A percentile compares a stretch with the other conserved stretches of the same genome.
Conservation (phyloP, 164 flowering plant genomes). For the Dillenia turbinata region DNA sequence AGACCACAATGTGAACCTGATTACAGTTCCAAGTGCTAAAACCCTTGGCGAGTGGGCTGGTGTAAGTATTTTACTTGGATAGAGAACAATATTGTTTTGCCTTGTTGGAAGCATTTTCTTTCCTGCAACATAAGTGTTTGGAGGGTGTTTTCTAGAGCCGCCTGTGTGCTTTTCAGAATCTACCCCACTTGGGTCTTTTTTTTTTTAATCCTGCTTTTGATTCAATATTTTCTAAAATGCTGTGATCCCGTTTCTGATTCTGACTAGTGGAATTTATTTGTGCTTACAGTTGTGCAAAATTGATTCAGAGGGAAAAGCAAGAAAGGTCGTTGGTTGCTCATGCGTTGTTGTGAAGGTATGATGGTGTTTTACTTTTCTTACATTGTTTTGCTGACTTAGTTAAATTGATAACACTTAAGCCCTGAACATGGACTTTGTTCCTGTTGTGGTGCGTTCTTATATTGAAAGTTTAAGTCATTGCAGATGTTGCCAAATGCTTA, state of each 20-base stretch:
- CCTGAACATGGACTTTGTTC: too few species aligned
- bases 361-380: not conserved
- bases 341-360: constrained; percentile 76
- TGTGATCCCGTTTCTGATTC: not conserved
- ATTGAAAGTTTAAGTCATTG: too few species aligned
- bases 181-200: not conserved
- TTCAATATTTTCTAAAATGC: not conserved
- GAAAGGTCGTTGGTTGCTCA: constrained; percentile 81
- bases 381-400: too few species aligned
- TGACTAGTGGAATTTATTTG: not conserved
- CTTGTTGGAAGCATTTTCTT: not conserved
- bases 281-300: constrained; percentile 71
- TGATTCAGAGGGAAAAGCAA: constrained; percentile 81
- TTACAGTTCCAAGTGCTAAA: constrained; percentile 72
- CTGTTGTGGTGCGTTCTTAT: too few species aligned
- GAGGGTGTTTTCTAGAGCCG: too few species aligned
- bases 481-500: too few species aligned
- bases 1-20: constrained; percentile 60
- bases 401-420: too few species aligned
- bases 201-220: not conserved
- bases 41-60: constrained; percentile 90
- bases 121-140: not conserved
- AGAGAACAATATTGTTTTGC: too few species aligned
- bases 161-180: too few species aligned
- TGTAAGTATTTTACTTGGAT: constrained; percentile 31